Base-by-base conservation (phyloP, 805 yeast species). In the Candida krabiensis region DNA sequence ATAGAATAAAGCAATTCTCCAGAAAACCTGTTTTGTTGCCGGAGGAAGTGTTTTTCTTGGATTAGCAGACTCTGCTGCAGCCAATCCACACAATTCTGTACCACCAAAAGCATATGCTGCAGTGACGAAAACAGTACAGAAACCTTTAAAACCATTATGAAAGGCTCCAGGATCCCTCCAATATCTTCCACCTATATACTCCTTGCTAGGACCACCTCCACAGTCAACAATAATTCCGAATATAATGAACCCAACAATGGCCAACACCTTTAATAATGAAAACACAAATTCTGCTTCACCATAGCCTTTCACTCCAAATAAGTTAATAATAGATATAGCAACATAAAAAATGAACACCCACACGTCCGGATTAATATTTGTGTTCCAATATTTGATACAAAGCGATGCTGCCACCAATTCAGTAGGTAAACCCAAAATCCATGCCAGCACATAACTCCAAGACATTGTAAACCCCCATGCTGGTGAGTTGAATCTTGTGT, bases 51-150 rank as follows among this genome's bases (percentile, higher is more conserved):
- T 66, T 55, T 66, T 73, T 57, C 77, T 70, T 14, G 76, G 75
- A 53, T 77, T 75, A 13, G 63, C 67, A 37, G 79, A 73, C 59
- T 80, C 86, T 28, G 80, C 80, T 24, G 81, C 77, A 22, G 82
- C 76, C 41, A 80, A 65, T 33, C 80, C 83, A 47, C 70, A 70
- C 47, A 79, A 61, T 58, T 80, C 86, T 19, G 79, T 74, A 46
- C 86, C 83, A 43, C 80, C 79, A 49, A 76, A 77, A 1, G 83
- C 71, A 61, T 79, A 69, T 46, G 75, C 72, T 29, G 80, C 79
- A 16, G 80, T 73, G 21, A 76, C 76, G 44, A 79, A 70, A 16
- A 76, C 75, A 13, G 74, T 71, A 58, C 83, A 77, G 43, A 79
- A 67, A 50, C 80, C 81, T 53, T 77, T 79, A 57, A 79, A 77